Conservation (phyloP, 2,329 filamentous ascomycete species). For the Ascosphaera apis region DNA sequence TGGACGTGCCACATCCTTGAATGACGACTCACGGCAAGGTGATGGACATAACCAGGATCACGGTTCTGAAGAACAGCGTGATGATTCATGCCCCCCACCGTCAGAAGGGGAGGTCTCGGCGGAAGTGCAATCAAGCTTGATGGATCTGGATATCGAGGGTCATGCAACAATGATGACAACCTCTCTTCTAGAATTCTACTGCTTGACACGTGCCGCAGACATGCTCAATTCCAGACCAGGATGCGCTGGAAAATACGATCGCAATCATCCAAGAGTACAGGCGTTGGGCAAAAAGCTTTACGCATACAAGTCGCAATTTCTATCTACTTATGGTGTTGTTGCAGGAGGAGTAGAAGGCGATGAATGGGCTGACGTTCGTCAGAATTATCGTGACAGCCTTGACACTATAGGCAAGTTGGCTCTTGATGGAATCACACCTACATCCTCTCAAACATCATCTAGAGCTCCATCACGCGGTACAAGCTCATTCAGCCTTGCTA, state of each 20-base stretch:
- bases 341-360: constrained; percentile 18
- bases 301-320: constrained; percentile 18
- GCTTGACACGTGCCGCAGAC: constrained; percentile 20
- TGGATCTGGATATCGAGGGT: constrained; percentile 13
- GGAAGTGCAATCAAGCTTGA: constrained; percentile 5
- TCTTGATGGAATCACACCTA: constrained; percentile 14
- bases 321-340: constrained; percentile 20
- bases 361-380: constrained; percentile 13
- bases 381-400: constrained; percentile 21
- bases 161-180: constrained; percentile 21
- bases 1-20: no score
- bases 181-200: constrained; percentile 23
- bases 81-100: background rate
- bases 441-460: constrained; percentile 5
- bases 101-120: constrained; percentile 5
- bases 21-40: no score
- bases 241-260: constrained; percentile 14
- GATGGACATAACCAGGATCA: no score
- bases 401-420: constrained; percentile 18
- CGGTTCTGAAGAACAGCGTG: no score
- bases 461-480: constrained; percentile 6
- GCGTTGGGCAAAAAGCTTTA: constrained; percentile 20
- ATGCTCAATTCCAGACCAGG: constrained; percentile 19
- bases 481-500: no score
- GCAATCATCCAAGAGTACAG: constrained; percentile 19